phyloP scores from a whole-genome alignment of 164 flowering plant genomes.

The Chimonanthus salicifolius region DNA sequence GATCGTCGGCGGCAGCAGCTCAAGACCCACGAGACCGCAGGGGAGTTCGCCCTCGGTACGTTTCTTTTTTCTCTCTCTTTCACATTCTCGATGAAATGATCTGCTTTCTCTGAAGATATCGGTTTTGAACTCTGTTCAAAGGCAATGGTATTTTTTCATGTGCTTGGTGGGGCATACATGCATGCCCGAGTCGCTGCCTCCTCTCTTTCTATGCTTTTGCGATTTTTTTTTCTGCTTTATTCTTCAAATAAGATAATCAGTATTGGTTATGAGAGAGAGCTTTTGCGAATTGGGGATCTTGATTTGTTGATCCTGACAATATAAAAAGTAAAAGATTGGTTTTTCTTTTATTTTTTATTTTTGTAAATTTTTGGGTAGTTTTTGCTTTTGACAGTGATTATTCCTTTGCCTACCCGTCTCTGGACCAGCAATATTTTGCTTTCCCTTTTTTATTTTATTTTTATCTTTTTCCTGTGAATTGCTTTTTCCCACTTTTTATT shows the following conservation, averaged over 20 bases:
- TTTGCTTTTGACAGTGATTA: too few relatives aligned
- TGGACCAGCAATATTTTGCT: too few relatives aligned
- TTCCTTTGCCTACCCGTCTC: too few relatives aligned
- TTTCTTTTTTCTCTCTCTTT: neutral
- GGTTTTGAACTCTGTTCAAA: neutral
- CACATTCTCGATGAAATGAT: neutral
- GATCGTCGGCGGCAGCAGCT: neutral
- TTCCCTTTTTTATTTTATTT: too few relatives aligned
- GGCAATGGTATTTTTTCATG: neutral
- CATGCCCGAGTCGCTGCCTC: neutral
- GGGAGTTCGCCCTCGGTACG: neutral
- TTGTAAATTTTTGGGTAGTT: too few relatives aligned
- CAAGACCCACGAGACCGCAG: conserved; percentile 1
- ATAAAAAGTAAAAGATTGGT: too few relatives aligned
- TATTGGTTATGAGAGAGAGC: too few relatives aligned
- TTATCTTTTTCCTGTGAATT: too few relatives aligned
- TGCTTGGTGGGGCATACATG: neutral
- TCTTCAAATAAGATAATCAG: neutral
- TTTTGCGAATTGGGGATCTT: too few relatives aligned
- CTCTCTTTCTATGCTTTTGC: neutral
- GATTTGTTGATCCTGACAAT: too few relatives aligned
- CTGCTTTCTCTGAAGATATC: neutral
- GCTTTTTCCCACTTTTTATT: too few relatives aligned
- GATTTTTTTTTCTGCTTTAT: neutral
- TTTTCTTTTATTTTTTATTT: too few relatives aligned